Evolutionary conservation across 208 protist species (phyloP).

Genomic region (Wallacemonas sp.): DNA sequence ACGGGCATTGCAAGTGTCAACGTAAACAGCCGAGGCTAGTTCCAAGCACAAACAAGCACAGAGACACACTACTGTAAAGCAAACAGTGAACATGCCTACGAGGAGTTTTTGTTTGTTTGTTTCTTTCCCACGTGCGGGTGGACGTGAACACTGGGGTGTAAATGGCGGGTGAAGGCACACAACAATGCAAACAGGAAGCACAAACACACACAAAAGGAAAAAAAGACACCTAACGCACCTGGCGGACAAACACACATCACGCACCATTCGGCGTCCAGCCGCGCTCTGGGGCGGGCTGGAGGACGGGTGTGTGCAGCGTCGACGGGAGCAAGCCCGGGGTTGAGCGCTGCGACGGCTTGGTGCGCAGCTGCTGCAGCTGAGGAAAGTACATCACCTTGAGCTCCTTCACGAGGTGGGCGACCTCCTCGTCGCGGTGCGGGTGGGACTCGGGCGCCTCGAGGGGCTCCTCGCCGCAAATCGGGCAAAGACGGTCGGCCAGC

Average conservation of each 20-base stretch:
- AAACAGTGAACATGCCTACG: too few species aligned
- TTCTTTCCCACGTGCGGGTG: too few species aligned
- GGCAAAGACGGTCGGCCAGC: slow-evolving; percentile 40
- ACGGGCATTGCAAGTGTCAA: too few species aligned
- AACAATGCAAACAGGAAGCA: neutral
- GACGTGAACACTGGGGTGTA: too few species aligned
- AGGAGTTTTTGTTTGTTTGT: too few species aligned
- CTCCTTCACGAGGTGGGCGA: slow-evolving; percentile 67
- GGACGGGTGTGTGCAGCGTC: slow-evolving; percentile 23
- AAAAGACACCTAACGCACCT: neutral
- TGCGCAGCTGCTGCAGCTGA: slow-evolving; percentile 35
- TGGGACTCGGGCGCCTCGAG: slow-evolving; percentile 56
- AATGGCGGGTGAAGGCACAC: too few species aligned
- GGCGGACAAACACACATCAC: neutral
- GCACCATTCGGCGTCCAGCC: neutral
- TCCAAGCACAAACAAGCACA: too few species aligned
- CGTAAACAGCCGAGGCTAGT: too few species aligned
- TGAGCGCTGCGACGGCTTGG: slow-evolving; percentile 15
- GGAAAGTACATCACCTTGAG: slow-evolving; percentile 73
- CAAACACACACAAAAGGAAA: neutral
- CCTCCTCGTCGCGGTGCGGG: slow-evolving; percentile 39
- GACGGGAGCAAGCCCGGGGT: slow-evolving; percentile 17
- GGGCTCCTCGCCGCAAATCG: slow-evolving; percentile 69
- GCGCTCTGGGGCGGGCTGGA: slow-evolving; percentile 18
- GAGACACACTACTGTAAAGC: too few species aligned